Evolutionary conservation across 2,329 filamentous ascomycete genomes (phyloP).

Genomic region (Ophiostoma australiae): DNA sequence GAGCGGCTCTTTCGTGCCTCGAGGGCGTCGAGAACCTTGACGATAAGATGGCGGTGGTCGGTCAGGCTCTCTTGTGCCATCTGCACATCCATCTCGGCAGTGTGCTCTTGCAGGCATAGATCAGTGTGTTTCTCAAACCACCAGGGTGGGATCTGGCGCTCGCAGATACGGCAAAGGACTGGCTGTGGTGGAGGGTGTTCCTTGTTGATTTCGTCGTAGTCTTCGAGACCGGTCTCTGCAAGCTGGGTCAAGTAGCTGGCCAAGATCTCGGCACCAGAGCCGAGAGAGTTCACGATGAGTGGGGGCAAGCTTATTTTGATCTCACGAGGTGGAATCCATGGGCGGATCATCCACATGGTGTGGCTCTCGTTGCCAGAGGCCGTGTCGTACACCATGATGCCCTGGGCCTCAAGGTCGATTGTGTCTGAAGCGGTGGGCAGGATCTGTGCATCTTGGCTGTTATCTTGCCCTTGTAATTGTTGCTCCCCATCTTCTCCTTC

Average conservation of each 20-base stretch:
- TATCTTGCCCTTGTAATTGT: background rate
- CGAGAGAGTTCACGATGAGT: slow-evolving; percentile 85
- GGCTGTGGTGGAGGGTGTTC: slow-evolving; percentile 75
- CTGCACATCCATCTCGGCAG: slow-evolving; percentile 96
- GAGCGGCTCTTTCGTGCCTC: slow-evolving; percentile 71
- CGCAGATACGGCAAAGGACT: slow-evolving; percentile 92
- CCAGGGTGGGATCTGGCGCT: slow-evolving; percentile 95
- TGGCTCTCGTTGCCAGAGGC: slow-evolving; percentile 82
- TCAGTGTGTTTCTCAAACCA: slow-evolving; percentile 99
- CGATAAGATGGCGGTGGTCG: slow-evolving; percentile 90
- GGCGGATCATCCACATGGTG: slow-evolving; percentile 99
- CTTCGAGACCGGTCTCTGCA: slow-evolving; percentile 74
- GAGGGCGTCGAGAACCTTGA: slow-evolving; percentile 87
- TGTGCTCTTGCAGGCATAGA: slow-evolving; percentile 89
- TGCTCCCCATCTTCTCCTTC: background rate
- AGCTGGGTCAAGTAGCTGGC: slow-evolving; percentile 88
- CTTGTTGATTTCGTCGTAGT: slow-evolving; percentile 66
- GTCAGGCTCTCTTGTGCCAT: slow-evolving; percentile 87
- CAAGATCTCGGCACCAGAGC: slow-evolving; percentile 88
- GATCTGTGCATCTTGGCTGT: background rate
- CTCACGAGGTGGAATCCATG: slow-evolving; percentile 80
- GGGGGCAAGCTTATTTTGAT: slow-evolving; percentile 92
- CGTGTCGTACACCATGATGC: slow-evolving; percentile 95
- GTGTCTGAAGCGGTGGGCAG: background rate
- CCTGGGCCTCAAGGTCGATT: slow-evolving; percentile 86